These are phyloP conservation scores for Hibiscus tridactylites DNA, from an alignment of 345 rosid genomes.

Conservation along the genomic window DNA sequence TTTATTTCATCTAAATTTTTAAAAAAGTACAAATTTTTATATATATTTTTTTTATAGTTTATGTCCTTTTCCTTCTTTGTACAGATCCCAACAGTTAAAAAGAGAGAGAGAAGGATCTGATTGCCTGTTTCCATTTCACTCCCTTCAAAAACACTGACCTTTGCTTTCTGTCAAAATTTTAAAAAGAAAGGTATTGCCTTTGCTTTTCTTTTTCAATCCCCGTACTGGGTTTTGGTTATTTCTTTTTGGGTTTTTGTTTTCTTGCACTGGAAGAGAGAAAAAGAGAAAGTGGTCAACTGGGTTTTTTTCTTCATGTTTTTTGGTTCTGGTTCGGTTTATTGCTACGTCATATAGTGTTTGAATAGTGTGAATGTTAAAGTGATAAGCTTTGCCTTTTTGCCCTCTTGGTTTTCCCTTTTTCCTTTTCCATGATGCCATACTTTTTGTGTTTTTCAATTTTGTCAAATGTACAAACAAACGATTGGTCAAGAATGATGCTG, in stretches of 20 bases:
- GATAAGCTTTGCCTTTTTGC: slow-evolving; percentile 8
- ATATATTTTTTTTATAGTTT: not conserved
- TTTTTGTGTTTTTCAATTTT: slow-evolving; percentile 1
- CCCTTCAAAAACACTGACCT: not conserved
- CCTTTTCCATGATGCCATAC: slow-evolving; percentile 1
- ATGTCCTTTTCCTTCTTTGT: slow-evolving; percentile 16
- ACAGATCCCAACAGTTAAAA: slow-evolving; percentile 21
- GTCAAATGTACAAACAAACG: slow-evolving; percentile 25
- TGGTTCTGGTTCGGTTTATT: not conserved
- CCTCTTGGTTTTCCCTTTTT: not conserved
- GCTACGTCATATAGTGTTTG: not conserved
- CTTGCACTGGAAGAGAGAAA: not conserved
- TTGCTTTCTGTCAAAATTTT: slow-evolving; percentile 11
- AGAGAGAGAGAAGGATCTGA: slow-evolving; percentile 4
- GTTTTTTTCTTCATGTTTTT: not conserved
- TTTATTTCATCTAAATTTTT: not conserved
- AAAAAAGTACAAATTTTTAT: not conserved
- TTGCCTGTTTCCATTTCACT: not conserved
- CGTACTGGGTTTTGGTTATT: slow-evolving; percentile 10
- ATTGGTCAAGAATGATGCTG: slow-evolving; percentile 28
- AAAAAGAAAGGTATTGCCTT: slow-evolving; percentile 2
- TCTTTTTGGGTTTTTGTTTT: not conserved
- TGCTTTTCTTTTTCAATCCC: not conserved
- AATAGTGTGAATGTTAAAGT: slow-evolving; percentile 17
- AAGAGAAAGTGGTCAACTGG: not conserved